Conservation (phyloP, 148 eudicot genomes). For the Arbutus unedo region DNA sequence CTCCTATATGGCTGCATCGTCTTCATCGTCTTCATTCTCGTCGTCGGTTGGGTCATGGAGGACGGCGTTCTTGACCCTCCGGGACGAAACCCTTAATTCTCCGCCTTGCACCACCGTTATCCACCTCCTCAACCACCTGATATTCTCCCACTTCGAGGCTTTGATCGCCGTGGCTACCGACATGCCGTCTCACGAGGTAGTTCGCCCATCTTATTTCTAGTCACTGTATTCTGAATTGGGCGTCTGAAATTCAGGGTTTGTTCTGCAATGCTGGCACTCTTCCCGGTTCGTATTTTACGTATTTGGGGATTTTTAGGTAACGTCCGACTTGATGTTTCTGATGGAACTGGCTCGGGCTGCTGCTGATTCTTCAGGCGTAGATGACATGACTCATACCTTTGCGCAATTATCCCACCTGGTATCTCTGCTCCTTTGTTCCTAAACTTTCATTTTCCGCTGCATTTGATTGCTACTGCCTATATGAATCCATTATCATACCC, state of each 20-base stretch:
- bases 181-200: constrained; percentile 68
- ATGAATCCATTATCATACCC: neutral
- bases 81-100: constrained; percentile 61
- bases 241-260: neutral
- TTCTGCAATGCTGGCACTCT: neutral
- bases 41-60: constrained; percentile 64
- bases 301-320: constrained; percentile 37
- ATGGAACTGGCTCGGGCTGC: constrained; percentile 49
- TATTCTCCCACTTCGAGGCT: constrained; percentile 52
- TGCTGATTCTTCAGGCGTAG: constrained; percentile 18
- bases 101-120: constrained; percentile 30
- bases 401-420: constrained; percentile 51
- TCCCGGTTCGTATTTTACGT: neutral
- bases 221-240: neutral
- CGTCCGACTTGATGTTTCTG: constrained; percentile 62
- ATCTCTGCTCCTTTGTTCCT: neutral
- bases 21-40: constrained; percentile 2
- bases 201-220: too few species aligned
- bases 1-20: constrained; percentile 15
- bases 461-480: constrained; percentile 5
- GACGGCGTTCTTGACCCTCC: constrained; percentile 75
- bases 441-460: neutral
- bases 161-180: constrained; percentile 48
- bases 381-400: constrained; percentile 41
- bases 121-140: constrained; percentile 46